Base-by-base conservation (phyloP, 768 basidiomycete species). In the Cubamyces sp. region DNA sequence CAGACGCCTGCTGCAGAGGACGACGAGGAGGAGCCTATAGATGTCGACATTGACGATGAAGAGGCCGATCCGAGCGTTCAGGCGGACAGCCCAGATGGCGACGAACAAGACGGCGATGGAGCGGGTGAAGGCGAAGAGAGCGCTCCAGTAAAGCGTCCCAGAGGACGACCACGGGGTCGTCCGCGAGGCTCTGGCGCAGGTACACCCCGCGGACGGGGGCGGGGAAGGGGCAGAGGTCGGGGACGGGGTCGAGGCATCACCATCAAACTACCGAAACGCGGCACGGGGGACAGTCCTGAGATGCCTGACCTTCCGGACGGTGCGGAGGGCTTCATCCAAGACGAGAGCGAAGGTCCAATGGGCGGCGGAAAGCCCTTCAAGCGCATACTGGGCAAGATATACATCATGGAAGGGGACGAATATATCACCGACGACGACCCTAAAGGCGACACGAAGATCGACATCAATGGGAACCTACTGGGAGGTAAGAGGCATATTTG, bases 391-490 rank as follows among this genome's bases (percentile, higher is more conserved):
- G 93, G 90, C 11, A 81, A 85, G 65, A 81, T 85, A 5, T 90
- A 89, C 71, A 78, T 88, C 48, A 88, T 97, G 53, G 91, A 93
- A 39, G 90, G 90, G 47, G 96, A 98, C 72, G 96, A 98, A 76
- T 87, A 94, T 65, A 76, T 90, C 50, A 89, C 94, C 6, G 86
- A 87, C 1, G 84, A 93, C 49, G 91, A 98, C 70, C 81, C 85
- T 54, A 92, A 88, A 66, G 97, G 96, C 5, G 89, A 98, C 74
- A 83, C 87, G 62, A 99, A 99, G 79, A 91, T 99, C 23, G 96
- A 98, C 71, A 78, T 77, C 63, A 82, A 87, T 63, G 97, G 96
- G 15, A 88, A 87, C 65, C 73, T 98, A 26, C 82, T 93, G 7
- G 96, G 88, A 62, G 94, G 95, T 94, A 70, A 67, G 52, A 23